phyloP scores from a whole-genome alignment of 2,329 filamentous ascomycete genomes.

The Volutella citrinella region DNA sequence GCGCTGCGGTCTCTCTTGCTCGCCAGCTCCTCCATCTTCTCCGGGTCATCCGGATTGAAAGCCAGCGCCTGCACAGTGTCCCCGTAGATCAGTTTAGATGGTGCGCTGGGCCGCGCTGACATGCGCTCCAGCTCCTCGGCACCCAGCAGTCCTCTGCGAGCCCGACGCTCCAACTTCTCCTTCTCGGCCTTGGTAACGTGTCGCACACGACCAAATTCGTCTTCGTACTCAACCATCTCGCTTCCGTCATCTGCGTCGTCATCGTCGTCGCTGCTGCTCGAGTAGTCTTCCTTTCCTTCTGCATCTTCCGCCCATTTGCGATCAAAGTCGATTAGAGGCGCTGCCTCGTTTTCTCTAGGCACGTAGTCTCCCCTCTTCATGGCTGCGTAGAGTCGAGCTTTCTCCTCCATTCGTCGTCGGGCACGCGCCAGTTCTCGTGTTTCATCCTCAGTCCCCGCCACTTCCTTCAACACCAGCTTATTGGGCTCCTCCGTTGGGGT shows the following conservation, averaged over 20 bases:
- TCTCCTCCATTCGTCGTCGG: conserved; percentile 82
- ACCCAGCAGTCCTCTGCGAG: conserved; percentile 47
- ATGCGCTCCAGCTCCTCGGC: conserved; percentile 64
- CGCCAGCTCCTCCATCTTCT: conserved; percentile 76
- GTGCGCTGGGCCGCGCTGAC: conserved; percentile 64
- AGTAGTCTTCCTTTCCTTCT: conserved; percentile 58
- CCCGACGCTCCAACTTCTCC: conserved; percentile 57
- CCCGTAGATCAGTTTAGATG: conserved; percentile 74
- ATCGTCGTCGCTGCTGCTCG: conserved; percentile 34
- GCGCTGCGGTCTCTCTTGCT: conserved; percentile 72
- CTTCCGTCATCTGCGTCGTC: conserved; percentile 42
- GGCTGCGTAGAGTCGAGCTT: conserved; percentile 81
- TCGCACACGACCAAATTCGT: conserved; percentile 87
- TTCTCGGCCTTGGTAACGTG: conserved; percentile 69
- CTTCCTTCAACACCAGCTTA: conserved; percentile 50
- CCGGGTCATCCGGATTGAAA: conserved; percentile 71
- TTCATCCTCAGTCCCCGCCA: conserved; percentile 57
- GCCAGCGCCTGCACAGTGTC: conserved; percentile 81
- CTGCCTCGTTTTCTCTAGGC: conserved; percentile 60
- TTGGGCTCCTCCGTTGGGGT: conserved; percentile 46
- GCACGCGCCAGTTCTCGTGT: conserved; percentile 68
- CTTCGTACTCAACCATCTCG: conserved; percentile 79
- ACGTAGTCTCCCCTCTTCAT: conserved; percentile 88
- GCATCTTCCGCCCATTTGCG: conserved; percentile 84
- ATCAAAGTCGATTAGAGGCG: conserved; percentile 87